These are phyloP conservation scores for Aphanomyces astaci DNA, from an alignment of 352 stramenopile species.

Conservation along the genomic window DNA sequence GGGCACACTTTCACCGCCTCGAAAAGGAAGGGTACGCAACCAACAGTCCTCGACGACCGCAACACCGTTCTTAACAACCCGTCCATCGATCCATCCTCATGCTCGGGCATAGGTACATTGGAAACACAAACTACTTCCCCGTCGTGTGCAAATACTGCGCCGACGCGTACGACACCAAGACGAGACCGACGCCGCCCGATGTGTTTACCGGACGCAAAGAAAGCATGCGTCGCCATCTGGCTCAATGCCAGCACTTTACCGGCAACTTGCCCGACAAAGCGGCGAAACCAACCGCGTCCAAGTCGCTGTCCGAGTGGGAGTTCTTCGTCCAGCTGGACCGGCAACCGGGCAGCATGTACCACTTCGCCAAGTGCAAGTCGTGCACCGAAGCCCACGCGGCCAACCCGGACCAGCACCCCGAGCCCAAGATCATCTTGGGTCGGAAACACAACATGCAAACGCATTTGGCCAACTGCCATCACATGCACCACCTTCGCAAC, in stretches of 20 bases:
- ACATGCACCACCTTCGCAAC: conserved; percentile 38
- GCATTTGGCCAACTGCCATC: conserved; percentile 63
- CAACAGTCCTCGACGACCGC: too few species aligned
- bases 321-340: conserved; percentile 70
- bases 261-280: conserved; percentile 35
- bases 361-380: conserved; percentile 73
- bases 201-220: conserved; percentile 63
- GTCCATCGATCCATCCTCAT: conserved; percentile 27
- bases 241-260: conserved; percentile 52
- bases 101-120: conserved; percentile 32
- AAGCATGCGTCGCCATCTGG: conserved; percentile 70
- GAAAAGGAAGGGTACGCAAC: conserved; percentile 59
- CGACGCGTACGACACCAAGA: conserved; percentile 47
- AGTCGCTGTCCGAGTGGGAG: conserved; percentile 66
- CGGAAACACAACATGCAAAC: conserved; percentile 82
- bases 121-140: conserved; percentile 77
- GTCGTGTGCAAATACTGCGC: conserved; percentile 66
- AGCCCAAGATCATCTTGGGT: conserved; percentile 53
- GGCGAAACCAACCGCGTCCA: not conserved
- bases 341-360: conserved; percentile 64
- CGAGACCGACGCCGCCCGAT: conserved; percentile 50
- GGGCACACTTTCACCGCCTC: conserved; percentile 65
- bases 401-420: conserved; percentile 39
- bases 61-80: too few species aligned
- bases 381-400: conserved; percentile 58